phyloP scores from a whole-genome alignment of 139 green algal genomes.

The Chlorella sp. region DNA sequence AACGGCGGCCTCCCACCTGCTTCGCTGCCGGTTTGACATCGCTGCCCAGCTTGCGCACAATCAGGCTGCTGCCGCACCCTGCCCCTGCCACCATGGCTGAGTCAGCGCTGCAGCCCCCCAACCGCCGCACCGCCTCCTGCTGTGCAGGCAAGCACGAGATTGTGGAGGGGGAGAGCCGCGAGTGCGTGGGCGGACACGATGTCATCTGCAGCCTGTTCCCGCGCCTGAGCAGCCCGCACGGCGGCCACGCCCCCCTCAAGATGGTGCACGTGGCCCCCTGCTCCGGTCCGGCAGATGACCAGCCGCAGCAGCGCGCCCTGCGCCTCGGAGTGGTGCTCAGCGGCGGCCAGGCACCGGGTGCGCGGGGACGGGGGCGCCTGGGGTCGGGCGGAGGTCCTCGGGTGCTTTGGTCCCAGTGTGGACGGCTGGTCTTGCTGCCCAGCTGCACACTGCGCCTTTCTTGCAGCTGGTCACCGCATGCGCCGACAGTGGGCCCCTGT shows the following conservation, averaged over 20 bases:
- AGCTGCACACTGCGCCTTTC: not conserved
- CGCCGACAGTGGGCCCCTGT: too few relatives aligned
- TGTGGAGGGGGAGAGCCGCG: constrained; percentile 26
- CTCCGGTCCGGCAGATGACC: not conserved
- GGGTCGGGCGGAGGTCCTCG: too few relatives aligned
- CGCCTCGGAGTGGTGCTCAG: constrained; percentile 59
- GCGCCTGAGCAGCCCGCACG: constrained; percentile 16
- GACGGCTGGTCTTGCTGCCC: not conserved
- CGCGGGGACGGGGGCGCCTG: not conserved
- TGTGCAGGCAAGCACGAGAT: constrained; percentile 21
- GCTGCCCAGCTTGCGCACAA: too few relatives aligned
- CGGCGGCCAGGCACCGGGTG: constrained; percentile 63
- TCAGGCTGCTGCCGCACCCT: too few relatives aligned
- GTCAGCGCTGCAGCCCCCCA: too few relatives aligned
- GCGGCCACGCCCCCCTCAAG: not conserved
- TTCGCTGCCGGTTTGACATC: too few relatives aligned
- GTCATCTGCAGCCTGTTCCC: constrained; percentile 40
- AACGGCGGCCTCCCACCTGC: too few relatives aligned
- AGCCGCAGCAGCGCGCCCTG: constrained; percentile 18
- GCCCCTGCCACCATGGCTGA: too few relatives aligned
- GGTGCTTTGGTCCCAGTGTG: too few relatives aligned
- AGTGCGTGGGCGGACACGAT: constrained; percentile 2
- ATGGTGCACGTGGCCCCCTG: constrained; percentile 1
- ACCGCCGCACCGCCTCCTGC: not conserved
- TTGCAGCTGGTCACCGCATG: not conserved